Base-by-base conservation (phyloP, 495 filamentous ascomycete genomes). In the Niebla homalea region DNA sequence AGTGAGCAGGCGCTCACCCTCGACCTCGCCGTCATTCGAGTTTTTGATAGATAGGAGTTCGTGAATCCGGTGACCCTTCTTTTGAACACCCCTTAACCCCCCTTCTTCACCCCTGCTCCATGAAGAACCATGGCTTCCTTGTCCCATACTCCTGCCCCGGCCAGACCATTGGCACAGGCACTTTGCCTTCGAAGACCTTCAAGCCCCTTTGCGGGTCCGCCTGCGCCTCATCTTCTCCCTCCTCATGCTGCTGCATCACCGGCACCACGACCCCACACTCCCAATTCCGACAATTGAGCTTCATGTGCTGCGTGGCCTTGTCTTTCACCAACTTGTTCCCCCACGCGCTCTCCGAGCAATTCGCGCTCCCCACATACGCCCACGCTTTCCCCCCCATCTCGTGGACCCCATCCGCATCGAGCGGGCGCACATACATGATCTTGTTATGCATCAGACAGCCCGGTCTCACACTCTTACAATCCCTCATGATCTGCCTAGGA, bases 311-410 rank as follows among this genome's bases (percentile, higher is more conserved):
- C 0, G 74, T 83, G 1, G 53, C 60, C 32, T 72, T 75, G 45
- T 90, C 85, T 47, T 80, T 77, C 36, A 78, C 72, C 2, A 93
- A 66, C 23, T 79, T 81, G 11, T 48, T 48, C 1, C 88, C 88
- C 85, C 92, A 98, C 10, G 92, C 92, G 57, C 84, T 89, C 64
- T 95, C 88, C 0, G 87, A 90, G 7, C 94, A 59, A 64, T 98
- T 98, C 1, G 87, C 86, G 54, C 85, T 92, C 16, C 92, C 92
- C n/a, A 94, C 69, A 59, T 98, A 98, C 0, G 76, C 84, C 79
- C 85, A 97, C 8, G 79, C 70, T 26, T 16, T 51, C 15, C 14
- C 49, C 55, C 38, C 65, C 65, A 40, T 56, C 44, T 0, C 48
- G 54, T 49, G 54, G 26, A 65, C 53, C 1, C 54, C 39, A 40